These are phyloP conservation scores for Globisporangium perplexum DNA, from an alignment of 352 stramenopile species.

Conservation along the genomic window DNA sequence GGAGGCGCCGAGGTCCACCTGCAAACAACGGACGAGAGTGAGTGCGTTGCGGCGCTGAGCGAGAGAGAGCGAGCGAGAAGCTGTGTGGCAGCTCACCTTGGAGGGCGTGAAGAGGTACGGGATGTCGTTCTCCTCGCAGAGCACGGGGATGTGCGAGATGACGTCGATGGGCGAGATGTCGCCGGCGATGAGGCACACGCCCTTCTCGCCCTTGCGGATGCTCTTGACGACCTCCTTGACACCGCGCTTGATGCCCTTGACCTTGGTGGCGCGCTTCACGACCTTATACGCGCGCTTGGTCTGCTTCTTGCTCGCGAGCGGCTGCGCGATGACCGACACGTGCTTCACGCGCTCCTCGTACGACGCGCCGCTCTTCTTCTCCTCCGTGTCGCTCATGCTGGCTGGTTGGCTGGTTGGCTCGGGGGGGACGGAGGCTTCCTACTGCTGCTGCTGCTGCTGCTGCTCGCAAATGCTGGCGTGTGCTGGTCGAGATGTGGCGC, in stretches of 20 bases:
- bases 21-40: too few relatives aligned
- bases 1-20: conserved; percentile 92
- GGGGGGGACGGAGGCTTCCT: too few relatives aligned
- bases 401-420: neutral
- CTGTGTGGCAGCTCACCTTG: conserved; percentile 81
- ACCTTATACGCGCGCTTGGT: conserved; percentile 93
- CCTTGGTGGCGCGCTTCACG: conserved; percentile 93
- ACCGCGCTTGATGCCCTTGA: conserved; percentile 96
- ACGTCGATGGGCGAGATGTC: conserved; percentile 99
- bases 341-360: conserved; percentile 88
- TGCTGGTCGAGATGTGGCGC: too few relatives aligned
- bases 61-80: neutral
- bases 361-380: conserved; percentile 42
- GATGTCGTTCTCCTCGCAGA: conserved; percentile 98
- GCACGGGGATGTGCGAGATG: conserved; percentile 98
- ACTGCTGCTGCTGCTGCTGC: too few relatives aligned
- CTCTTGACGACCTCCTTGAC: conserved; percentile 99
- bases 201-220: conserved; percentile 96
- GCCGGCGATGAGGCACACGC: conserved; percentile 97
- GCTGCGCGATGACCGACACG: conserved; percentile 92
- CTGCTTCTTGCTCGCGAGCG: conserved; percentile 97
- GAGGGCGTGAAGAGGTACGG: conserved; percentile 98
- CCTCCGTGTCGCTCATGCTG: conserved; percentile 61
- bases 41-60: too few relatives aligned
- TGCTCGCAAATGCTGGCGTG: too few relatives aligned